Evolutionary conservation across 2,329 filamentous ascomycete genomes (phyloP), one percentile per base, ranked within the genome.

Genomic region (Alternaria dauci): DNA sequence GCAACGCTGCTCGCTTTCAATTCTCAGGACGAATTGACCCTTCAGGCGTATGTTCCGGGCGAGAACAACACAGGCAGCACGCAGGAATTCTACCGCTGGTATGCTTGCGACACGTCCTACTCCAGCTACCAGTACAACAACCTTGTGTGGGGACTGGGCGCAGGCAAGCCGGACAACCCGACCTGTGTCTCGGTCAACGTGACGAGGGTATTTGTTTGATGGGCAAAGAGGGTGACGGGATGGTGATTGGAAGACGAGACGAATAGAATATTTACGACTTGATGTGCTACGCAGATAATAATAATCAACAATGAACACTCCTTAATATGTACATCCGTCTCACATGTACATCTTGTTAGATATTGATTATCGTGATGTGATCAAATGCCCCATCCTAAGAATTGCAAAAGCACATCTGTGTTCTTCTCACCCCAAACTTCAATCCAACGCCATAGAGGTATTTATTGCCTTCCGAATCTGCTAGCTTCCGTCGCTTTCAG

Each of bases 101-200:
- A 79, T 62, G 71, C 79, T 5, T 85, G 83, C 66, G 65, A 74
- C 41, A 84, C 81, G 1, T 76, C 80, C 50, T 79, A 71, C 62
- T 23, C 51, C 2, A 73, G 69, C n/a, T 84, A 84, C 62, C 54
- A 56, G 25, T 84, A 84, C 64, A 63, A 65, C n/a, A 81, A 79
- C 16, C 57, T 84, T 46, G 76, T 74, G 32, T 84, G 81, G 81
- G 76, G 75, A 3, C 46, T 82, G 52, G 82, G 82, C 0, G 61
- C 67, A 9, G 69, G 43, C 7, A 66, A 72, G 59, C 81, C 82
- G 6, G 73, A 84, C 69, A 83, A 83, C 65, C 81, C 82, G 9
- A 80, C 71, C 41, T 84, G 82, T 70, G 67, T 75, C 18, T 78
- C 77, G 54, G 81, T 83, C 9, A 70, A 76, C 50, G 81, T 84